Base-by-base conservation (phyloP, 1,139 yeast species). In the Meyerozyma guilliermondii region DNA sequence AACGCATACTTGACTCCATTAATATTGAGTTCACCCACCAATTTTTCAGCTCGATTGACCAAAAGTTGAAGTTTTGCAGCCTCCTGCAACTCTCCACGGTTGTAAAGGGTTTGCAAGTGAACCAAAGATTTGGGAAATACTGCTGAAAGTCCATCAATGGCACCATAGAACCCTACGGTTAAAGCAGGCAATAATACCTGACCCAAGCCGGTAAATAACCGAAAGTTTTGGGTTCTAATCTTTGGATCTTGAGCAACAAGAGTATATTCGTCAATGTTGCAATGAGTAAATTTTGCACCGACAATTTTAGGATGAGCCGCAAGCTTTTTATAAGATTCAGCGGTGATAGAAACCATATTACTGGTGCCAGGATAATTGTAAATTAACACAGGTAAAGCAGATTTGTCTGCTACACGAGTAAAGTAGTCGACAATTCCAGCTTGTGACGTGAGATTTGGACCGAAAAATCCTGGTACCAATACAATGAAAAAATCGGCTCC, bases 201-300 rank as follows among this genome's bases (percentile, higher is more conserved):
- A 20, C 79, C 79, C 31, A 73, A 56, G 6, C 78, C 79, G n/a
- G 76, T 69, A 54, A 71, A 65, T n/a, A 66, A 55, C 40, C 60
- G 48, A 59, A 74, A 74, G 50, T 67, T 63, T 47, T 66, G 59
- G 30, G 53, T 47, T 37, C 61, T 54, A 35, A 64, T 59, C 36
- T 59, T 56, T 31, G 65, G 60, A 49, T 63, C 62, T 37, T 65
- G 58, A 5, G 75, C 76, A 39, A 74, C 55, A 43, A 69, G 52
- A 10, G 69, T 56, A 43, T 65, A 67, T 54, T 54, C 58, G 55
- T 50, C 71, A 43, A 45, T 28, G 37, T 45, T 38, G 31, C 38
- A 38, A 66, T 68, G 70, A 16, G 71, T 63, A 44, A 68, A 55
- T 47, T 68, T 68, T 35, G 62, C 64, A 10, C 72, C 74, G 14